Evolutionary conservation across 2,329 filamentous ascomycete genomes (phyloP), one percentile per base, ranked within the genome.

Genomic region (Phoma sp.): DNA sequence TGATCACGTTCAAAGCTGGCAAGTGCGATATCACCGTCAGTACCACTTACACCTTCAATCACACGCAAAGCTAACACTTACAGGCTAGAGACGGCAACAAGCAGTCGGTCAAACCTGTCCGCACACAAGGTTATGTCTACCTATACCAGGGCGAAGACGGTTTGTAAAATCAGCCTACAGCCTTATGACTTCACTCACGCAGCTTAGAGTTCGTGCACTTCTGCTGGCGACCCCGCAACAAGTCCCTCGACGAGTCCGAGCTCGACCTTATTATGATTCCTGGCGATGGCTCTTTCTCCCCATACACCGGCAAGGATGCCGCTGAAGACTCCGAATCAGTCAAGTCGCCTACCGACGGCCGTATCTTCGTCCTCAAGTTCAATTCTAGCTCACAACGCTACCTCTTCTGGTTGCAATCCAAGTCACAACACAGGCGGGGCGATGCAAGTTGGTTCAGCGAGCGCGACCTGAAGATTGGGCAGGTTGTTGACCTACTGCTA

Each of bases 1-100:
- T 96, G 72, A 93, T 98, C 75, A 96, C 92, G 15, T 98, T 98
- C 85, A 97, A 96, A 84, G 94, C 94, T 62, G 94, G 94, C 76
- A 86, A 85, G 76, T 98, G 94, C 79, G 88, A 95, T 48, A 76
- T 94, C 58, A 88, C 93, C 75, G 92, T 96, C 80, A 73, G 89
- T 82, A 35, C 3, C 9, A 33, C 15, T 8, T 17, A 2, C 21
- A 5, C 4, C 10, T 13, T 33, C 4, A 8, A 9, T 9, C 12
- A 13, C 10, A 22, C 35, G 10, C 35, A 22, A 5, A 22, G 50
- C 69, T 74, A 45, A 73, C 59, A 32, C 48, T 37, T 17, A 33
- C 57, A 64, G 62, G 60, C 64, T 52, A 64, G 60, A 48, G 61
- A 63, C 41, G 63, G 64, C 56, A 67, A 64, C 51, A 61, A 69